Evolutionary conservation across 805 yeast genomes (phyloP).

Genomic region (Candida glaebosa): DNA sequence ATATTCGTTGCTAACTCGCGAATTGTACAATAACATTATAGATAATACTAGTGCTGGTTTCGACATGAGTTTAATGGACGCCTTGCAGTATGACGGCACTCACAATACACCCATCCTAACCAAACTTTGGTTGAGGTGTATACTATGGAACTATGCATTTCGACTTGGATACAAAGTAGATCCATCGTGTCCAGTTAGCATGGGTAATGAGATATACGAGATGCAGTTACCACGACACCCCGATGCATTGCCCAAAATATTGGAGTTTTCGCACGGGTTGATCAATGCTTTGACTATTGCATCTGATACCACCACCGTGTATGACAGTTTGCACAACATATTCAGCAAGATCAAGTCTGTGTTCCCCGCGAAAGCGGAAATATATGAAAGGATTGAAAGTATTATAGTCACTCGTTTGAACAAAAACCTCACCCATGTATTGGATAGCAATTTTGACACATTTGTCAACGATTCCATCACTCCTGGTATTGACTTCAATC

Average conservation of each 20-base stretch:
- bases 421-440: not conserved
- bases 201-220: not conserved
- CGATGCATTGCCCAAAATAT: conserved; percentile 1
- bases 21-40: not conserved
- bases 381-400: not conserved
- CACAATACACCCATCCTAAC: conserved; percentile 1
- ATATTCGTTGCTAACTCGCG: not conserved
- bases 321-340: not conserved
- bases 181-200: not conserved
- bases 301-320: not conserved
- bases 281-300: not conserved
- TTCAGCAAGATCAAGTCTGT: not conserved
- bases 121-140: not conserved
- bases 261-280: not conserved
- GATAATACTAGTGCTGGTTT: not conserved
- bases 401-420: not conserved
- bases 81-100: not conserved
- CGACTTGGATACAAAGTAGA: not conserved
- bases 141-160: not conserved
- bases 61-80: not conserved
- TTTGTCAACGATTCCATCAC: not conserved
- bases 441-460: not conserved
- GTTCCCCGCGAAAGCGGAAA: not conserved
- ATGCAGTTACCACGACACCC: not conserved
- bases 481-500: not conserved